Base-by-base conservation (phyloP, 768 basidiomycete genomes). In the Hypholoma sublateritium region DNA sequence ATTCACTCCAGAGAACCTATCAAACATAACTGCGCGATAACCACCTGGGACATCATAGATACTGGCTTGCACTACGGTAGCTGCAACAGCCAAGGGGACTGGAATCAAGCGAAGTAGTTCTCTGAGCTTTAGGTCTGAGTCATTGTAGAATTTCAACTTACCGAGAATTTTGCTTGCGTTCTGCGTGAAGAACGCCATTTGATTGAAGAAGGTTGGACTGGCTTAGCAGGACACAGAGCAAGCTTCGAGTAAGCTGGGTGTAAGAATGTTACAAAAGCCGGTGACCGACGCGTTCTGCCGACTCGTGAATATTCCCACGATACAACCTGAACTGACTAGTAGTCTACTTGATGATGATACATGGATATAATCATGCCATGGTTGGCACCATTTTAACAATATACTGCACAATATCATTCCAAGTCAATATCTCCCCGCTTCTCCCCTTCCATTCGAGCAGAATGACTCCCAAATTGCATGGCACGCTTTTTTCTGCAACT, bases 1-100 rank as follows among this genome's bases (percentile, higher is more conserved):
- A 73, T 88, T 87, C 49, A 97, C 95, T 67, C 95, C 95, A 45
- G 89, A 83, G 70, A 99, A 98, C 66, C 96, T 82, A 74, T 98
- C 96, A 75, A 99, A 98, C 89, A 98, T 95, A 62, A 99, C 95
- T 36, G 95, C 95, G 56, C 91, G 82, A 74, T 87, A 94, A 42
- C 95, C 95, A 63, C 95, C 84, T 48, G 95, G 95, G 41, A 97
- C 95, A 77, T 83, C 81, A 56, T 84, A 82, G 36, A 83, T 72
- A 57, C 83, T 86, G 52, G 83, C 76, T 65, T 81, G 78, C 46
- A 77, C 63, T 21, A 69, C 70, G 35, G 72, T 78, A 50, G 76
- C 66, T 55, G 77, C 77, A 34, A 84, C 69, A 45, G 76, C 78
- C 52, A 82, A 63, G 47, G 81, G 79, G n/a, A 82, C 80, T 81